Evolutionary conservation across 1,284 basidiomycete species (phyloP), one percentile per base, ranked within the genome.

Genomic region (Microbotryum violaceum): DNA sequence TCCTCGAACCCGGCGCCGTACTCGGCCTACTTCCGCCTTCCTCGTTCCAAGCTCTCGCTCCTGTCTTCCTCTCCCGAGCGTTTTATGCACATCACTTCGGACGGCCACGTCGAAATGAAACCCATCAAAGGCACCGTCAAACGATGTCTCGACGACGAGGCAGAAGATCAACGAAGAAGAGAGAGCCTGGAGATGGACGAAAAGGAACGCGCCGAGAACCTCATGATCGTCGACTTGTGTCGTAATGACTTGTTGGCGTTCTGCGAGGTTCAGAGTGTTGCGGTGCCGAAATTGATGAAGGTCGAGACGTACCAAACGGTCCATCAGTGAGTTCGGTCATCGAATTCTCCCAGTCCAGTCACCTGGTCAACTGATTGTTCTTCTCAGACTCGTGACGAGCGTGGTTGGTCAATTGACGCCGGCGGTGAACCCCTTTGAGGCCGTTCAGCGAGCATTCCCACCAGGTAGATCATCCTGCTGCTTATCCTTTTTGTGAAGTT

Each of bases 191-290:
- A 81, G 25, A 84, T 83, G 6, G 92, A 89, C 73, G 78, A 79
- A 49, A 98, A 97, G 76, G 94, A 98, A 75, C 84, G 94, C 2
- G 94, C 93, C 0, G 94, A 97, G 77, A 98, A 98, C 74, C 77
- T 97, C 57, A 97, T 98, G 94, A 97, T 98, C 68, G 94, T 97
- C 25, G 94, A 97, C 73, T 82, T 97, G 48, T 97, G 97, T 70
- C 84, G 92, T 18, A 89, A 96, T 62, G 94, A 98, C 76, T 79
- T 98, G 37, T 84, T 79, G 77, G 85, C 72, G 78, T 89, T 72
- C 78, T 97, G 69, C 70, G 71, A 71, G 79, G 88, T 66, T 75
- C 88, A 73, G 74, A 86, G 78, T 55, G 92, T 98, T 6, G 74
- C 80, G 6, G 91, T 97, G 2, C 87, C 85, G 56, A 84, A 89